Percentiles rank a stretch among this genome's conserved stretches.
Conservation (phyloP, 176 grass and related monocot species). For the Triticum dicoccoides region DNA sequence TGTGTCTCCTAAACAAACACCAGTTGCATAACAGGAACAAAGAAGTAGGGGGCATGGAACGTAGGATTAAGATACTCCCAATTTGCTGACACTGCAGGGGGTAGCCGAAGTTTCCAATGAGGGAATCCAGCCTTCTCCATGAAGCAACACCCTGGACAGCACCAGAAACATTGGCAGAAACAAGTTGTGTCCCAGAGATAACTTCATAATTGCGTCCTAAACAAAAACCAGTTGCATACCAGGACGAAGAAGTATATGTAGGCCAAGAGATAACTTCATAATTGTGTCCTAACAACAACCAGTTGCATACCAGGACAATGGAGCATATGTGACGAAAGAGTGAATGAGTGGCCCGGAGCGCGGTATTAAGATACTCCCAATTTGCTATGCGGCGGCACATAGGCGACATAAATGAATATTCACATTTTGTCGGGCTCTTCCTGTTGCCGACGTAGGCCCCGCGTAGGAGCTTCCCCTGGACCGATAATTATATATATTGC, state of each 20-base stretch:
- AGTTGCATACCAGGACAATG: background rate
- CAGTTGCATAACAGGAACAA: background rate
- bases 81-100: background rate
- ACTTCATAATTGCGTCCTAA: background rate
- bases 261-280: background rate
- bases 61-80: background rate
- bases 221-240: background rate
- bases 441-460: background rate
- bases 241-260: background rate
- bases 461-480: slow-evolving; percentile 19
- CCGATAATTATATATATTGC: background rate
- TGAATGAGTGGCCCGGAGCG: background rate
- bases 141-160: background rate
- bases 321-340: background rate
- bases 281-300: background rate
- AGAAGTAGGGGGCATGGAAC: background rate
- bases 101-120: background rate
- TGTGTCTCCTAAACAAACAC: background rate
- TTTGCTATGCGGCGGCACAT: background rate
- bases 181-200: background rate
- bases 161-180: slow-evolving; percentile 4
- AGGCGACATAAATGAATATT: background rate
- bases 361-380: background rate
- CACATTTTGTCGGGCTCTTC: background rate
- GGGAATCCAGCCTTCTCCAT: background rate